Evolutionary conservation across 768 basidiomycete species (phyloP), one percentile per base, ranked within the genome.

Genomic region (Termitomyces sp.): DNA sequence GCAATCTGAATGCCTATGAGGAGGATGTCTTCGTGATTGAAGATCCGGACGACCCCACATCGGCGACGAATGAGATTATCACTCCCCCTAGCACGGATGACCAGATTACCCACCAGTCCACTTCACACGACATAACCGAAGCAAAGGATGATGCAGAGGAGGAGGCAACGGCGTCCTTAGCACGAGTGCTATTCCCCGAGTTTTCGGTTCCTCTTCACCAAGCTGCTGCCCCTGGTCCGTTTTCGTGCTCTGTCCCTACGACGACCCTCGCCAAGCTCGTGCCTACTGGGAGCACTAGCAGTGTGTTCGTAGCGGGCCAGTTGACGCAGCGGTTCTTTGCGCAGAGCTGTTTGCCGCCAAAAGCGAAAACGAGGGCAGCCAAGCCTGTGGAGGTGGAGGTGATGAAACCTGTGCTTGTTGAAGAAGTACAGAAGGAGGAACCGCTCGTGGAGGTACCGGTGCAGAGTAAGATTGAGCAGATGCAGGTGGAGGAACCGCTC

Each of bases 301-400:
- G 6, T 32, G 28, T 55, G 18, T 55, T 59, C 42, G 24, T 60
- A 12, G 57, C 61, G 22, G 61, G 65, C 9, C 55, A 53, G 13
- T 45, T 64, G 39, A 68, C 67, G 3, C 60, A 58, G 9, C 20
- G 61, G 2, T 55, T 66, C 28, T 68, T 68, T 40, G 46, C 65
- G 12, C 61, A 63, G 40, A 68, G 65, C 35, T 66, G 62, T 49
- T 44, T 68, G 18, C 59, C 55, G 7, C 63, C 58, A 4, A 60
- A n/a, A 55, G 40, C 16, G 7, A 55, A 32, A 42, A 42, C 24
- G 7, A 11, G 13, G 7, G 24, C 13, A 4, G 9, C 36, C 7
- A 13, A 12, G 28, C 12, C 16, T 4, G 51, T 38, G 15, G 49
- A 13, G 33, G 46, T 33, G 45, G 56, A 52, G 48, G 24, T 32